Conservation (phyloP, 2,329 filamentous ascomycete genomes). For the Trichoderma sp. region DNA sequence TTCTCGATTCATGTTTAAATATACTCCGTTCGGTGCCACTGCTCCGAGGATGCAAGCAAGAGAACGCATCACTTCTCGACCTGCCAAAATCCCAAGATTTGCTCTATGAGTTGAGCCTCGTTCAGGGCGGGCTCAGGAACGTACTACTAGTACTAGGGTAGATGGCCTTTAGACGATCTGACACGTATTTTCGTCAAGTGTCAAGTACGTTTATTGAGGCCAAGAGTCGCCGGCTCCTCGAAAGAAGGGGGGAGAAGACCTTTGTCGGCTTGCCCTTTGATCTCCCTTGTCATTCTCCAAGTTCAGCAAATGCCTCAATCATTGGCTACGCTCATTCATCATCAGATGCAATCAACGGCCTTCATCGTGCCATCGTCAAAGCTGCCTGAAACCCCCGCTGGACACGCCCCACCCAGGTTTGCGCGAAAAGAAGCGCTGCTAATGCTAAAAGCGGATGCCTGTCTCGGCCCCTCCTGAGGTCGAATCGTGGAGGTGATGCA, state of each 20-base stretch:
- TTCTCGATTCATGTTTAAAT: background rate
- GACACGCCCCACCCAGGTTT: background rate
- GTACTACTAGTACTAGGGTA: too few relatives aligned
- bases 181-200: background rate
- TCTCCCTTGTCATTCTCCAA: background rate
- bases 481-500: conserved; percentile 3
- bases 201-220: background rate
- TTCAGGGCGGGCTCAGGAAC: background rate
- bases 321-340: background rate
- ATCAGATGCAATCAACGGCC: background rate
- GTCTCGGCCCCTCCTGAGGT: conserved; percentile 9
- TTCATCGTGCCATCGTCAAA: background rate
- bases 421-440: background rate
- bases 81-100: background rate
- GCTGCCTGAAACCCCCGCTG: background rate
- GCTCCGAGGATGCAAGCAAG: background rate
- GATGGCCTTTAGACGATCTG: background rate
- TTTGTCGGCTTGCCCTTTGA: background rate
- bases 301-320: background rate
- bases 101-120: background rate
- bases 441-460: background rate
- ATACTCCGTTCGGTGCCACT: background rate
- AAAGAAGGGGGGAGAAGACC: background rate
- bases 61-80: background rate
- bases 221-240: background rate